These are phyloP conservation scores for Abelmoschus esculentus DNA, from an alignment of 345 rosid species.

Conservation along the genomic window DNA sequence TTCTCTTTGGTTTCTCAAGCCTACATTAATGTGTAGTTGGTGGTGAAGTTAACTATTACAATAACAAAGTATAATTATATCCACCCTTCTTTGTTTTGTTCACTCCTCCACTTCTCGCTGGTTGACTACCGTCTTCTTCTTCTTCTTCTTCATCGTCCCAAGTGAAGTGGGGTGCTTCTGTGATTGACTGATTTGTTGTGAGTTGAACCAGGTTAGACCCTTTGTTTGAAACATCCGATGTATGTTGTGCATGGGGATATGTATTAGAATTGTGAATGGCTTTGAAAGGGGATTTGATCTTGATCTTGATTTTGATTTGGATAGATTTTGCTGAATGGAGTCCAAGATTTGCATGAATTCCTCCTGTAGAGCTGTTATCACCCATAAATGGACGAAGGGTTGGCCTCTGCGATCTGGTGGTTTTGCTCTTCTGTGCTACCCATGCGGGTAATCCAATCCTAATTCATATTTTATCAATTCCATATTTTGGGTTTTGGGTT, in stretches of 20 bases:
- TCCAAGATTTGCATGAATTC: constrained; percentile 78
- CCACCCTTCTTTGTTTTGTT: background rate
- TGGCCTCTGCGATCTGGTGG: constrained; percentile 88
- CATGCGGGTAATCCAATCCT: constrained; percentile 60
- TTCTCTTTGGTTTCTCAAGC: background rate
- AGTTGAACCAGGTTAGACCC: constrained; percentile 1
- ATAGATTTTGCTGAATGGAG: constrained; percentile 34
- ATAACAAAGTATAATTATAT: background rate
- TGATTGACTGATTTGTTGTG: constrained; percentile 10
- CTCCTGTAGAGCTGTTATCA: constrained; percentile 39
- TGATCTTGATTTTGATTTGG: constrained; percentile 4
- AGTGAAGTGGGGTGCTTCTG: background rate
- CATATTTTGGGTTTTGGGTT: constrained; percentile 16
- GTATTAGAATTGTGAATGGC: background rate
- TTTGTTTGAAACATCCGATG: background rate
- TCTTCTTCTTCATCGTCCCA: background rate
- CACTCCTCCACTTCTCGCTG: background rate
- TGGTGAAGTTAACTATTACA: background rate
- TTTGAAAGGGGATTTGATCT: constrained; percentile 16
- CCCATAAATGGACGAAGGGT: constrained; percentile 70
- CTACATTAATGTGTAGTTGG: background rate
- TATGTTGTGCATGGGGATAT: constrained; percentile 8
- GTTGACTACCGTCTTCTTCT: constrained; percentile 13
- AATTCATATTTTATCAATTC: background rate
- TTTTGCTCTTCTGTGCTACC: constrained; percentile 63